Conservation (phyloP, 331 rosid species). For the Dryas integrifolia region DNA sequence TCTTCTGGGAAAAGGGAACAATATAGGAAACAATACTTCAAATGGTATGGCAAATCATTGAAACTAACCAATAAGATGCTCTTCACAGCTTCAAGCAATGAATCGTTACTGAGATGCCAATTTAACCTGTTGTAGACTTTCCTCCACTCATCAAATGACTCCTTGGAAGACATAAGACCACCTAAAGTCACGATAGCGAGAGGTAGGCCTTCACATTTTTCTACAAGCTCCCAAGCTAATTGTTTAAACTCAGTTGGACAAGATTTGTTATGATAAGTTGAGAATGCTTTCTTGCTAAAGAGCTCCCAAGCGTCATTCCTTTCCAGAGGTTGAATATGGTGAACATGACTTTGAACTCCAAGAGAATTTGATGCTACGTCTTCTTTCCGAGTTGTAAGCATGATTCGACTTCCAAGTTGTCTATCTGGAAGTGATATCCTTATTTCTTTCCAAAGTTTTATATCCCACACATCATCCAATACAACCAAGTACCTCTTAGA, state of each 20-base stretch:
- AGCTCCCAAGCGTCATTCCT: constrained; percentile 5
- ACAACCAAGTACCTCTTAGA: constrained; percentile 1
- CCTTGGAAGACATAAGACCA: constrained; percentile 14
- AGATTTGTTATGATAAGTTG: not conserved
- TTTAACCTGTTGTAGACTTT: constrained; percentile 1
- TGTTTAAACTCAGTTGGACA: constrained; percentile 12
- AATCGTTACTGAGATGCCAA: not conserved
- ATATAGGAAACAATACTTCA: constrained; percentile 12
- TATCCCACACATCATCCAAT: constrained; percentile 26
- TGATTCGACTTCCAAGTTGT: constrained; percentile 12
- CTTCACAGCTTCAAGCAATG: not conserved
- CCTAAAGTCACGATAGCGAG: constrained; percentile 3
- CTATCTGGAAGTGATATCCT: not conserved
- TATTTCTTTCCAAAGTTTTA: not conserved
- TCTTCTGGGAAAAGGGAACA: constrained; percentile 24
- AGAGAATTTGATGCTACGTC: not conserved
- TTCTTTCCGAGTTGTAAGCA: constrained; percentile 15
- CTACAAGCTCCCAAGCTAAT: not conserved
- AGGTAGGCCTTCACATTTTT: constrained; percentile 20
- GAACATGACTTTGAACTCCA: constrained; percentile 1
- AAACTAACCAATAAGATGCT: constrained; percentile 18
- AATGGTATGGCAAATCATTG: not conserved
- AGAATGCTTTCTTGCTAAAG: constrained; percentile 25
- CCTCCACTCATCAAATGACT: not conserved
- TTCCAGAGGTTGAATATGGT: not conserved